Conservation (phyloP, 306 rosid genomes). For the Cicer bijugum region DNA sequence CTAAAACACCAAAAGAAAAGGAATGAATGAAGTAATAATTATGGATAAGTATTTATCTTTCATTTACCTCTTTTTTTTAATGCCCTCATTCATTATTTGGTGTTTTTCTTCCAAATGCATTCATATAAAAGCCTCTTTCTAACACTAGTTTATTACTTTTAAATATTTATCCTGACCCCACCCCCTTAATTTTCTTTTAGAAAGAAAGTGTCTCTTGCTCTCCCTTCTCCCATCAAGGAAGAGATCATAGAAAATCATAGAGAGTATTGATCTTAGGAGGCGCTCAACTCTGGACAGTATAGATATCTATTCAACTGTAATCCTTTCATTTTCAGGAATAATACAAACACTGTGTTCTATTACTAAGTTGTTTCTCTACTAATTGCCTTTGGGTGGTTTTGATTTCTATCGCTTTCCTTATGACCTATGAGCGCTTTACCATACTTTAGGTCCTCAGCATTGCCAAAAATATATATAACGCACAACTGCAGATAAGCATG, state of each 20-base stretch:
- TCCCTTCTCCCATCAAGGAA: neutral
- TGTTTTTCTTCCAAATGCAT: no score
- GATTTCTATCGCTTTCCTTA: slow-evolving; percentile 25
- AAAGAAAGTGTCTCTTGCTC: no score
- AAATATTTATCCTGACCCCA: no score
- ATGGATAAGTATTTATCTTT: no score
- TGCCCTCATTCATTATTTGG: no score
- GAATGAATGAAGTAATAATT: no score
- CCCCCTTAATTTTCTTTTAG: no score
- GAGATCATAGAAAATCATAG: neutral
- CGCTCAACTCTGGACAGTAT: neutral
- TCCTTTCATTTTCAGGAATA: slow-evolving; percentile 1
- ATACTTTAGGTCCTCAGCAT: neutral
- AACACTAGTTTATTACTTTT: no score
- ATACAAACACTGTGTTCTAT: neutral
- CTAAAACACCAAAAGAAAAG: no score
- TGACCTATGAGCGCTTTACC: slow-evolving; percentile 8
- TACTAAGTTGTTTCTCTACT: neutral
- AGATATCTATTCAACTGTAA: neutral
- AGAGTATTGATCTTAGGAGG: neutral
- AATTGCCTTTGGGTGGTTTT: neutral
- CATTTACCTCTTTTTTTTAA: no score
- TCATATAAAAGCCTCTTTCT: no score
- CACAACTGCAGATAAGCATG: slow-evolving; percentile 6
- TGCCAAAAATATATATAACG: slow-evolving; percentile 9